Base-by-base conservation (phyloP, 2,329 filamentous ascomycete genomes). In the Didymosphaeria variabile region DNA sequence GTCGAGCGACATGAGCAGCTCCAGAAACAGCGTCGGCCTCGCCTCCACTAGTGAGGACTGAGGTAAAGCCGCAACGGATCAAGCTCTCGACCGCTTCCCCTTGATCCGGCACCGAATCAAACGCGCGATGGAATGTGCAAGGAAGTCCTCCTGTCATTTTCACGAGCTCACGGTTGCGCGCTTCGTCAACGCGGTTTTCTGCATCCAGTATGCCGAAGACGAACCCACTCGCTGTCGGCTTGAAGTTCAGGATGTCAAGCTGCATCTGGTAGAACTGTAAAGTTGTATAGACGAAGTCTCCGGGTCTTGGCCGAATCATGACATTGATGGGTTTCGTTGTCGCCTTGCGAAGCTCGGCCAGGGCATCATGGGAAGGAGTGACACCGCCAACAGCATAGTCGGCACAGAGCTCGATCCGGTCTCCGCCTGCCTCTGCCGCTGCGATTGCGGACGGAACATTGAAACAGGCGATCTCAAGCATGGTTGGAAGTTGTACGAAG, bases 81-180 rank as follows among this genome's bases (percentile, higher is more conserved):
- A 84, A 71, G 19, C 73, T 72, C 9, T 79, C 70, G 10, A 81
- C 66, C 1, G 74, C 79, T 47, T 67, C 55, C 0, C 67, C 58
- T 13, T 71, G 55, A 63, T 78, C 70, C 5, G 46, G 38, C 0
- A 81, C 77, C 45, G 76, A 65, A 66, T 87, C 85, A 63, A 87
- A 84, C 0, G 85, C 85, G 8, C 84, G 79, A 67, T 87, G 85
- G 55, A 87, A 87, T 2, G 84, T 86, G 67, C 84, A 86, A 2
- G 81, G 80, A 29, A 79, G 67, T 3, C 79, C 77, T 2, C 63
- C 68, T 1, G 84, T 83, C 3, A 78, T 62, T 13, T 68, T 57
- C 0, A 87, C 79, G 6, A 86, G 69, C 50, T 79, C 72, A 23
- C 60, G 65, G 51, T 81, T 84, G 23, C 77, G 72, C n/a, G 60